Base-by-base conservation (phyloP, 495 filamentous ascomycete species). In the Stereocaulon alpinum region DNA sequence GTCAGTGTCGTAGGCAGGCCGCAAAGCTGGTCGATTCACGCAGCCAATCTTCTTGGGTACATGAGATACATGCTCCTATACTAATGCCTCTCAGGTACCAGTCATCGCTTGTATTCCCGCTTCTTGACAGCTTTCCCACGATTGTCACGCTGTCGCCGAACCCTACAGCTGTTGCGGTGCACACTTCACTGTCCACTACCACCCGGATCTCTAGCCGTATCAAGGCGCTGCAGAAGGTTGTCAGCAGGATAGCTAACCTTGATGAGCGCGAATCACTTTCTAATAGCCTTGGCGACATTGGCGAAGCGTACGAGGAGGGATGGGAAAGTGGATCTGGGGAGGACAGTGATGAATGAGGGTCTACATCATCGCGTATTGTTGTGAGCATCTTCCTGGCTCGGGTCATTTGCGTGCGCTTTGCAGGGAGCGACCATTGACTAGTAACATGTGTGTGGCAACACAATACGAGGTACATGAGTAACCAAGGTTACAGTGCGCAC, bases 271-370 rank as follows among this genome's bases (percentile, higher is more conserved):
- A 98, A 72, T 77, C 75, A 14, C 76, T 98, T 40, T 79, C 82
- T 6, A 91, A 95, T 64, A 85, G 88, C n/a, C 75, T 98, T 30
- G 84, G 84, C 47, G 87, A 88, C 64, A 85, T 96, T 59, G 82
- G 86, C 12, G 92, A 95, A 67, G 85, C 84, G 60, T 97, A 95
- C 67, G 84, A 89, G 66, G 88, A 91, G 53, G 92, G 90, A 1
- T 97, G 90, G 89, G 81, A 83, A 41, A 91, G 87, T 71, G 91
- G 84, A 56, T 87, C 82, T 50, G 90, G 95, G 50, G 83, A 84
- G 12, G 89, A 87, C 41, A 86, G 91, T 62, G 91, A 92, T 61
- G 55, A 61, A n/a, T 63, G 58, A 55, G 11, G 18, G 54, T 29
- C 22, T 41, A 49, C 22, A 49, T 11, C 1, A 50, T 40, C 18